Evolutionary conservation across 257 asterid species (phyloP).

Genomic region (Oldenlandia corymbosa): DNA sequence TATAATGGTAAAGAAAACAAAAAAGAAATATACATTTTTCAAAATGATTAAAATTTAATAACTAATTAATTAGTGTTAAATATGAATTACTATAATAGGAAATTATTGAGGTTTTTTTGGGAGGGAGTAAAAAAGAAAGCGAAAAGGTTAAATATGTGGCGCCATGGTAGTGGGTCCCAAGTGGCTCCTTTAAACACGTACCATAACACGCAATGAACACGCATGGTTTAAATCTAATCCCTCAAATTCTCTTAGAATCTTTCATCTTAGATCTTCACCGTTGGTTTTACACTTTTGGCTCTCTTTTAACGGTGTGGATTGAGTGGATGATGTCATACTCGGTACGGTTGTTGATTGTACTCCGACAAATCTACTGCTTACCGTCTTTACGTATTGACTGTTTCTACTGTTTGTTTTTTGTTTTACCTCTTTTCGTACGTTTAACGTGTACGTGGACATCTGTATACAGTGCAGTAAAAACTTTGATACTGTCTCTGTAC

Average conservation of each 20-base stretch:
- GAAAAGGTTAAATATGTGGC: slow-evolving; percentile 1
- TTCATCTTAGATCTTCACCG: neutral
- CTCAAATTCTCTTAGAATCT: slow-evolving; percentile 6
- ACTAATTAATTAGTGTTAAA: no score
- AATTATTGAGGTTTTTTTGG: neutral
- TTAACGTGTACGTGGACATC: no score
- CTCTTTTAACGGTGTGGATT: neutral
- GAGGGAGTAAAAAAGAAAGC: neutral
- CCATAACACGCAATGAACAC: slow-evolving; percentile 42
- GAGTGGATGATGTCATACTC: neutral
- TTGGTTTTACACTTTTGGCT: neutral
- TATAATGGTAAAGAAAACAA: neutral
- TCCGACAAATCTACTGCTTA: no score
- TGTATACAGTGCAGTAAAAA: no score
- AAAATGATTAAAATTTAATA: no score
- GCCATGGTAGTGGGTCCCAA: slow-evolving; percentile 18
- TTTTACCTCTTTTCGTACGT: neutral
- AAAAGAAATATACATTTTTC: no score
- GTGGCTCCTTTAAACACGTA: slow-evolving; percentile 26
- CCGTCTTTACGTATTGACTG: no score
- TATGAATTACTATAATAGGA: slow-evolving; percentile 13
- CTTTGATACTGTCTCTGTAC: no score
- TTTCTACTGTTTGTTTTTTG: neutral
- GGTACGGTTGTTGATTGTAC: no score
- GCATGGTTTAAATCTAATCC: slow-evolving; percentile 20